phyloP scores from a whole-genome alignment of 371 early-diverging fungal species.

The Amoeboaphelidium protococcarum region DNA sequence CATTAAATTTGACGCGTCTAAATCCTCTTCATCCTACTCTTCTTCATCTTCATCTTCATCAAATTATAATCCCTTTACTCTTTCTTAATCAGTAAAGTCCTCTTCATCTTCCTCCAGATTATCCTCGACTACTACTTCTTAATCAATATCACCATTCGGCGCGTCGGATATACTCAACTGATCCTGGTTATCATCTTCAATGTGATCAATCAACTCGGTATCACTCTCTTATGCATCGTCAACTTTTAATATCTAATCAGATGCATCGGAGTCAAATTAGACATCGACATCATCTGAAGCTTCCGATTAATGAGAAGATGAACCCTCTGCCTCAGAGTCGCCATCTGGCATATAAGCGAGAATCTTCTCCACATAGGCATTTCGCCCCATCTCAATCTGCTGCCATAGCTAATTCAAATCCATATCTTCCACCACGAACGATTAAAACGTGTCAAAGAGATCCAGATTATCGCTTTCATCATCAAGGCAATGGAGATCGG shows the following conservation, averaged over 20 bases:
- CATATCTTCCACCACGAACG: no score
- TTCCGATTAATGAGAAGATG: conserved; percentile 15
- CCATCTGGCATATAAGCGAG: no score
- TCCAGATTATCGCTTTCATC: no score
- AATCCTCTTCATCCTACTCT: conserved; percentile 3
- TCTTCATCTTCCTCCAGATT: conserved; percentile 2
- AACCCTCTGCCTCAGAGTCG: conserved; percentile 7
- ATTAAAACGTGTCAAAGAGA: no score
- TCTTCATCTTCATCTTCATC: conserved; percentile 12
- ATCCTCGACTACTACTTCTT: conserved; percentile 6
- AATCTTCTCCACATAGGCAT: no score
- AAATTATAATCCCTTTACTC: background rate
- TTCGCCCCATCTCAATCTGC: no score
- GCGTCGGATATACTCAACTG: no score
- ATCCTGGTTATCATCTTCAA: conserved; percentile 3
- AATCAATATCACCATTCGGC: conserved; percentile 7
- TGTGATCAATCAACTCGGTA: conserved; percentile 9
- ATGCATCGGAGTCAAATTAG: conserved; percentile 15
- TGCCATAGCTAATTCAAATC: no score
- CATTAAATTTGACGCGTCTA: conserved; percentile 8
- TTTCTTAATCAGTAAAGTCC: background rate
- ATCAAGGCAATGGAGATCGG: no score
- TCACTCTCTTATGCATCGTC: conserved; percentile 19
- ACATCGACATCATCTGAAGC: conserved; percentile 2
- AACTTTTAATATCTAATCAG: no score